Base-by-base conservation (phyloP, 306 rosid genomes). In the Chamaecrista fasciculata region DNA sequence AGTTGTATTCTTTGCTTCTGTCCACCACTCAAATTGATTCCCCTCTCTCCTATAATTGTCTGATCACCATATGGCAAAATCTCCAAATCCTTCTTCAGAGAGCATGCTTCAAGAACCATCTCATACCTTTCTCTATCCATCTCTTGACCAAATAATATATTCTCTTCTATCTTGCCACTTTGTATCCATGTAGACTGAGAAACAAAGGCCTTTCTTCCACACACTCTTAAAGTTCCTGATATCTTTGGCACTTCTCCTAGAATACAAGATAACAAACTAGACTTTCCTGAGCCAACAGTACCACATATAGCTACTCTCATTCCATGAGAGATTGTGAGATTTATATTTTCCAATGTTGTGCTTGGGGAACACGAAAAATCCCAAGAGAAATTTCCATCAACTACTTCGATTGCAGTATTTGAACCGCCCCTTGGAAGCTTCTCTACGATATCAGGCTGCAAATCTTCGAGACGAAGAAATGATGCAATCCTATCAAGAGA, bases 251-350 rank as follows among this genome's bases (percentile, higher is more conserved):
- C 75, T 80, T 93, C 98, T 60, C 98, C 98, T 2, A 90, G 56
- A 20, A 90, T 79, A 49, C 87, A 87, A 24, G 96, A 90, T 55
- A 93, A 83, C 72, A 93, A 77, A 87, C 91, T 91, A n/a, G 97
- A 91, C 79, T 91, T 91, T 15, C 97, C 97, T 0, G 96, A 85
- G 53, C 98, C 98, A 29, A 93, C 96, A 2, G 88, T 81, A 16
- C 98, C 97, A 79, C 97, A 93, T 65, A 90, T 75, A 62, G 97
- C 98, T 80, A 93, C 90, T 71, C 76, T 80, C 88, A 85, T 90
- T 40, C 97, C 91, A 43, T 64, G 82, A 12, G 31, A 60, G 49
- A 88, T 67, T 69, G 66, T 80, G 39, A 93, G 36, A 74, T 76
- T 79, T 33, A 90, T 80, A 74, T 86, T 70, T 77, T 77, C 76